Base-by-base conservation (phyloP, 306 rosid genomes). In the Fragaria vesca region DNA sequence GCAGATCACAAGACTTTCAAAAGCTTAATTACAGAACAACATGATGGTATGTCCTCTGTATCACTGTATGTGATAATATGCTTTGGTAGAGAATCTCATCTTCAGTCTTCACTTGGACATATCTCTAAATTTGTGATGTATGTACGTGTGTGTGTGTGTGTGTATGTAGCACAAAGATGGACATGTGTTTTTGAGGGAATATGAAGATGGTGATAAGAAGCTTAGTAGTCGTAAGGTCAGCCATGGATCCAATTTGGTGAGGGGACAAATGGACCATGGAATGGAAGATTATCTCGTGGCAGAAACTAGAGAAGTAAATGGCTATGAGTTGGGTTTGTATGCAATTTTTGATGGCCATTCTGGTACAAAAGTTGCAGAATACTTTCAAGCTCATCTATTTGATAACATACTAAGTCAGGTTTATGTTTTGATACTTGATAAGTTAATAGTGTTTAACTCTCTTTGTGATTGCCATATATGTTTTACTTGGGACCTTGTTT, bases 321-420 rank as follows among this genome's bases (percentile, higher is more conserved):
- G 87, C n/a, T 63, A 73, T 69, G 86, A 88, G 24, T 79, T 88
- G 48, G 89, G 89, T 36, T 68, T 90, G 15, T 91, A 81, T 69
- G 94, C 91, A 76, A 89, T 89, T 74, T 91, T 89, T 63, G 87
- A 88, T 51, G 94, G 91, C 67, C 93, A 89, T 30, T 76, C 92
- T 1, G 91, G 92, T 50, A 81, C 45, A 82, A 82, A 77, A 69
- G 94, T 88, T 52, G 89, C 94, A 34, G 85, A 85, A 28, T 86
- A 85, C 72, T 82, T 88, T 84, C 97, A 83, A 77, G 47, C 68
- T 73, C 92, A 89, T 81, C 83, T 89, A 26, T 89, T 89, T 71
- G 84, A 84, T 66, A 85, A 85, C 70, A 87, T 90, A 74, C 68
- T 85, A 38, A 79, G 16, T 50, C 79, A 85, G 91, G 89, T 85